Base-by-base conservation (phyloP, 192 early-diverging fungal species). In the Dispira simplex region DNA sequence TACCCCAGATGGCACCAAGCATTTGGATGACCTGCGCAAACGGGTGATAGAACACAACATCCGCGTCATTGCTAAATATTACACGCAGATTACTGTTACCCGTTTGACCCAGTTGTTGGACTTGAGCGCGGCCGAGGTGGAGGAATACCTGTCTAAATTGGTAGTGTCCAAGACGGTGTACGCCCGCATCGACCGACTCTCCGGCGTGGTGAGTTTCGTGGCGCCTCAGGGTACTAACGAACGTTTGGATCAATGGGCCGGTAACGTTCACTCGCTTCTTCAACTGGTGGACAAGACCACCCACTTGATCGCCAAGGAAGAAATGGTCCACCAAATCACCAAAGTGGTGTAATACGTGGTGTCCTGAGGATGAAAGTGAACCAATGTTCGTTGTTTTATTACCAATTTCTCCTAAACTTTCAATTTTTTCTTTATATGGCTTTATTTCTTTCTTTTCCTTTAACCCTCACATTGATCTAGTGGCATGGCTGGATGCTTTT, bases 41-140 rank as follows among this genome's bases (percentile, higher is more conserved):
- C 86, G 97, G 27, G 92, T 95, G 2, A 90, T 95, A 66, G 97
- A 99, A 70, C 97, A 99, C 83, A 99, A 99, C 73, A 86, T 97
- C 64, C 89, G 97, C 10, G 92, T 99, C 2, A 83, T 99, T 68
- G 90, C 93, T 46, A 89, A 90, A 68, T 99, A 97, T 75, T 99
- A 99, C 69, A 87, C 83, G 43, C 84, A 90, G 28, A 88, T 96
- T 45, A 83, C 88, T 10, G 82, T 85, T 27, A 82, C 84, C 75
- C 83, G 93, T 51, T 79, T 97, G 65, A 89, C 89, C 23, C 85
- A 92, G 74, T 77, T 99, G 53, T 73, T 99, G 65, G 95, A 97
- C 72, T 71, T 99, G 69, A 75, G 78, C 11, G 77, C 71, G 46
- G 74, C 90, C 79, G 92, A 94, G 43, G 81, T 90, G 18, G 95